A percentile compares a stretch with the other conserved stretches of the same genome.
Conservation (phyloP, 2,329 filamentous ascomycete genomes). For the Thielaviopsis ethacetica region DNA sequence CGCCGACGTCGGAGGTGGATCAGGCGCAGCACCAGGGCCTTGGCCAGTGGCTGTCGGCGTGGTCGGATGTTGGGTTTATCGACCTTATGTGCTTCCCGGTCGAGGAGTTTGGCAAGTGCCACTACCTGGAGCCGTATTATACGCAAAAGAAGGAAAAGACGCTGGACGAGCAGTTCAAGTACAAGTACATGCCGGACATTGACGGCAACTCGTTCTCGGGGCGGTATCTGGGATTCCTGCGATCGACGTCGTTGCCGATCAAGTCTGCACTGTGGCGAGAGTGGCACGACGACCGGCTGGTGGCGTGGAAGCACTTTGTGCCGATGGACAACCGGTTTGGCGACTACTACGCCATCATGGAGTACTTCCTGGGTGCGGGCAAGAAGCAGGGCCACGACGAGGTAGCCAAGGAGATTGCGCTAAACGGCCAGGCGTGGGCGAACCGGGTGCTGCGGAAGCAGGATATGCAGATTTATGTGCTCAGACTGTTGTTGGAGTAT, state of each 20-base stretch:
- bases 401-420: constrained; percentile 46
- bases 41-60: constrained; percentile 31
- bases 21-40: constrained; percentile 23
- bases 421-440: constrained; percentile 50
- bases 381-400: constrained; percentile 22
- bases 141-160: constrained; percentile 36
- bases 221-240: constrained; percentile 52
- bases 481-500: constrained; percentile 48
- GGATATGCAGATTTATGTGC: constrained; percentile 58
- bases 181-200: constrained; percentile 60
- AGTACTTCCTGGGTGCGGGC: constrained; percentile 44
- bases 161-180: constrained; percentile 32
- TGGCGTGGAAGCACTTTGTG: constrained; percentile 68
- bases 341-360: constrained; percentile 57
- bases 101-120: constrained; percentile 40
- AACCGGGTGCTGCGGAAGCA: constrained; percentile 50
- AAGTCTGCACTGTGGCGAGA: constrained; percentile 66
- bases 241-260: constrained; percentile 53
- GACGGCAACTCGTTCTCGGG: constrained; percentile 61
- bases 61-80: constrained; percentile 35
- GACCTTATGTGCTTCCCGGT: constrained; percentile 36
- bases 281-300: constrained; percentile 61
- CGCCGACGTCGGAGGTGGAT: background rate
- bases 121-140: constrained; percentile 74
- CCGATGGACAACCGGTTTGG: constrained; percentile 61